Percentiles rank a stretch among this genome's conserved stretches.
Conservation (phyloP, 2,329 filamentous ascomycete species). For the Chaetomium strumarium region DNA sequence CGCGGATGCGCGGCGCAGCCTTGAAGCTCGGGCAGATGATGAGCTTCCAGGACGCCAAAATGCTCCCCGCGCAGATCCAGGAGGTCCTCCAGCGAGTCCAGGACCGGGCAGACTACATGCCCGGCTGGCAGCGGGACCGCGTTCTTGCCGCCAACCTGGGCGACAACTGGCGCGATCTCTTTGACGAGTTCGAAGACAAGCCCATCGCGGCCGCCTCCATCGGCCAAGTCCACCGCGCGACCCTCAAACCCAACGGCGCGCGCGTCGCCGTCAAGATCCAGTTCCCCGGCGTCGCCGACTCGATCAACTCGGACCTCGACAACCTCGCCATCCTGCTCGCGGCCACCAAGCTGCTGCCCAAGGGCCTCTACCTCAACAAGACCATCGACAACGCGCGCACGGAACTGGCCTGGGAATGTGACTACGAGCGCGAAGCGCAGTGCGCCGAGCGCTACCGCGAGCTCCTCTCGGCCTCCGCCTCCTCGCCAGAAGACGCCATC, state of each 20-base stretch:
- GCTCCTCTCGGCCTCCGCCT: conserved; percentile 47
- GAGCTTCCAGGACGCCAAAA: conserved; percentile 95
- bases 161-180: conserved; percentile 76
- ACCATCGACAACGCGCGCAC: conserved; percentile 92
- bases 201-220: conserved; percentile 96
- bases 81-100: conserved; percentile 90
- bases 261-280: conserved; percentile 93
- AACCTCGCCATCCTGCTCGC: conserved; percentile 88
- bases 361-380: conserved; percentile 89
- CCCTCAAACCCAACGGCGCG: conserved; percentile 66
- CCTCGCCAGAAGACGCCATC: conserved; percentile 53
- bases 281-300: conserved; percentile 91
- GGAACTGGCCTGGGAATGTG: conserved; percentile 94
- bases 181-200: conserved; percentile 77
- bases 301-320: conserved; percentile 92
- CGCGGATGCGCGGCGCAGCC: conserved; percentile 94
- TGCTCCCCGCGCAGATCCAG: conserved; percentile 82
- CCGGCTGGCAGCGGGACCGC: conserved; percentile 80
- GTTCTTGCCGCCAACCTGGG: conserved; percentile 78
- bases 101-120: conserved; percentile 97
- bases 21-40: conserved; percentile 97
- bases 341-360: conserved; percentile 82
- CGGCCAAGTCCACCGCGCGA: conserved; percentile 87
- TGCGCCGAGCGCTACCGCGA: conserved; percentile 70
- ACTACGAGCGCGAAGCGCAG: conserved; percentile 83